These are phyloP conservation scores for Lachancea lanzarotensis DNA, from an alignment of 805 yeast species.

Conservation along the genomic window DNA sequence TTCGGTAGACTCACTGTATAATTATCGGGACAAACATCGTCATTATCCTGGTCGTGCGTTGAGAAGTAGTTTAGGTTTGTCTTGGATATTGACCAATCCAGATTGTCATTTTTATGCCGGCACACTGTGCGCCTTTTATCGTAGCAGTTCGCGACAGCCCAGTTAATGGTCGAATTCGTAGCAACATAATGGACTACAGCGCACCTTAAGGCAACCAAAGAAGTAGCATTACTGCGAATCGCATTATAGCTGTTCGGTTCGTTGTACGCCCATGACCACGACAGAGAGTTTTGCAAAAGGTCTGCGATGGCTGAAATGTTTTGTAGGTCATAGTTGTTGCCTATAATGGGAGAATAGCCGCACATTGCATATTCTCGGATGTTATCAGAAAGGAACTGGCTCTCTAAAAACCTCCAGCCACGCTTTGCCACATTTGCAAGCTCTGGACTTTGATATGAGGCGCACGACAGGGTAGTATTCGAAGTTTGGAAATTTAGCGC, in stretches of 20 bases:
- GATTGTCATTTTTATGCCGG: conserved; percentile 34
- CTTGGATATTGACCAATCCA: conserved; percentile 39
- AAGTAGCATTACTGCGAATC: conserved; percentile 15
- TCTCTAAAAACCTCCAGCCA: conserved; percentile 38
- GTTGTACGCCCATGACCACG: conserved; percentile 72
- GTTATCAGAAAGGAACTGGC: conserved; percentile 37
- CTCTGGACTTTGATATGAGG: conserved; percentile 12
- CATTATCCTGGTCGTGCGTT: conserved; percentile 14
- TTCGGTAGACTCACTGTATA: conserved; percentile 43
- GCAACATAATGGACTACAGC: conserved; percentile 32
- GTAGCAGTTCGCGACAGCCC: conserved; percentile 67
- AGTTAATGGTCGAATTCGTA: conserved; percentile 37
- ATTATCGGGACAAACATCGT: conserved; percentile 33
- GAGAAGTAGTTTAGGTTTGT: conserved; percentile 40
- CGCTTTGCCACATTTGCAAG: conserved; percentile 12
- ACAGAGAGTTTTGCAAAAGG: conserved; percentile 30
- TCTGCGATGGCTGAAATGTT: conserved; percentile 27
- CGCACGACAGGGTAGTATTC: conserved; percentile 19
- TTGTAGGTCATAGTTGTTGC: conserved; percentile 24
- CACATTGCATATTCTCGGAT: conserved; percentile 39
- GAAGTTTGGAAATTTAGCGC: conserved; percentile 18
- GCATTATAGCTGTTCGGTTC: conserved; percentile 39
- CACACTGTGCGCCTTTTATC: conserved; percentile 50
- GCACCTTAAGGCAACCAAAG: conserved; percentile 39
- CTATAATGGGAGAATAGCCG: conserved; percentile 66